Conservation (phyloP, 495 filamentous ascomycete species). For the Parathielavia appendiculata region DNA sequence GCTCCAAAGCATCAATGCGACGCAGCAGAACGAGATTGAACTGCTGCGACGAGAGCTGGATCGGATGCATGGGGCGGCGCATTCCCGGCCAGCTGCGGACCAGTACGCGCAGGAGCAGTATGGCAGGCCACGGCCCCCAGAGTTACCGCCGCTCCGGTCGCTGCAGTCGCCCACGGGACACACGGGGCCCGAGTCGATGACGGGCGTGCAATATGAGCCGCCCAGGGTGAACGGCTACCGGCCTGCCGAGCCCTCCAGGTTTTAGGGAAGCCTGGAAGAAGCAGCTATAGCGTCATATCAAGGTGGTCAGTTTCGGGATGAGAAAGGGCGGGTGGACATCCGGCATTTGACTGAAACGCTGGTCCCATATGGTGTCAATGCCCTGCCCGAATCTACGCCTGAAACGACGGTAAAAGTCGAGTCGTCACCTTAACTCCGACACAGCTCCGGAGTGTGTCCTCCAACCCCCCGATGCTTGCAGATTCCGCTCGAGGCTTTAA, state of each 20-base stretch:
- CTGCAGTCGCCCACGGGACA: slow-evolving; percentile 24
- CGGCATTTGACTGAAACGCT: too few relatives aligned
- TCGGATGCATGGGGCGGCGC: slow-evolving; percentile 27
- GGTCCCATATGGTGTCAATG: too few relatives aligned
- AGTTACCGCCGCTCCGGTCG: slow-evolving; percentile 46
- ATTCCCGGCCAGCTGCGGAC: slow-evolving; percentile 21
- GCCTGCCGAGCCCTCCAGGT: slow-evolving; percentile 19
- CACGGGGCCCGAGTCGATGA: slow-evolving; percentile 44
- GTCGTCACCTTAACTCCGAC: too few relatives aligned
- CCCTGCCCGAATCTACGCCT: too few relatives aligned
- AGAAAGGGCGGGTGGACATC: too few relatives aligned
- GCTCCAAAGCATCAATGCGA: slow-evolving; percentile 33
- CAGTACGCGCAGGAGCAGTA: slow-evolving; percentile 33
- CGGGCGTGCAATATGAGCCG: slow-evolving; percentile 50
- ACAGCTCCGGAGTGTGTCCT: too few relatives aligned
- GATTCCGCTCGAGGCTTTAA: too few relatives aligned
- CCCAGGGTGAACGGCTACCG: slow-evolving; percentile 39
- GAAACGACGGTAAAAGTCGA: too few relatives aligned
- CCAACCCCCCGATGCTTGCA: too few relatives aligned
- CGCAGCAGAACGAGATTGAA: slow-evolving; percentile 43
- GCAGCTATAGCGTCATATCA: background rate
- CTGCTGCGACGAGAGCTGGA: slow-evolving; percentile 43
- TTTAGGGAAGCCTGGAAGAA: slow-evolving; percentile 1
- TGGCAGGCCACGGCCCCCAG: slow-evolving; percentile 32
- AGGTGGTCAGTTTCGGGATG: too few relatives aligned